Percentiles rank a stretch among this genome's conserved stretches.
Evolutionary conservation across 257 asterid species (phyloP).

Genomic region (Eucommia ulmoides): DNA sequence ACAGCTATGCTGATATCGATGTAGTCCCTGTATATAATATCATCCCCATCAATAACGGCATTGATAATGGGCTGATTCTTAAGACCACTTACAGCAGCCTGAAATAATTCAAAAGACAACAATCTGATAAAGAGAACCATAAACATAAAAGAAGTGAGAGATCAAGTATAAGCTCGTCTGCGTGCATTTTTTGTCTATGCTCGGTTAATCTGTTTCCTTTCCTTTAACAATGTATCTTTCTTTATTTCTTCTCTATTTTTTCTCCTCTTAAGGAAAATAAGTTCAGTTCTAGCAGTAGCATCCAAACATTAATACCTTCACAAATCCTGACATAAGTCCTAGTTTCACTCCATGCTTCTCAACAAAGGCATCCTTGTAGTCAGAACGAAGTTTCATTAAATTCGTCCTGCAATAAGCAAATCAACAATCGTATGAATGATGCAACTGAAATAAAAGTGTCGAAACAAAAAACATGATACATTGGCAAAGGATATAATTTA

Average conservation of each 20-base stretch:
- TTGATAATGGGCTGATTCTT: slow-evolving; percentile 90
- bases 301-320: slow-evolving; percentile 34
- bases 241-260: no score
- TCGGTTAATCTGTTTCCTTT: no score
- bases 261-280: no score
- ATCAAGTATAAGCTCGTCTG: neutral
- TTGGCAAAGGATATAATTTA: no score
- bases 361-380: slow-evolving; percentile 83
- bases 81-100: slow-evolving; percentile 95
- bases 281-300: neutral
- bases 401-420: slow-evolving; percentile 59
- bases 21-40: slow-evolving; percentile 87
- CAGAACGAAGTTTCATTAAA: slow-evolving; percentile 93
- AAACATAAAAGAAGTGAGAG: neutral
- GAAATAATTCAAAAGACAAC: no score
- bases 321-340: slow-evolving; percentile 94
- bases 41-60: slow-evolving; percentile 98
- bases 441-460: neutral
- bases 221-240: no score
- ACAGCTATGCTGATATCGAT: slow-evolving; percentile 95
- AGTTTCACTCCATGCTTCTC: slow-evolving; percentile 97
- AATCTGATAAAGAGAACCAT: no score
- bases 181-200: neutral
- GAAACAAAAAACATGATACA: no score
- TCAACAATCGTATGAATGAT: neutral